phyloP scores from a whole-genome alignment of 257 asterid species.

The Datura wrightii region DNA sequence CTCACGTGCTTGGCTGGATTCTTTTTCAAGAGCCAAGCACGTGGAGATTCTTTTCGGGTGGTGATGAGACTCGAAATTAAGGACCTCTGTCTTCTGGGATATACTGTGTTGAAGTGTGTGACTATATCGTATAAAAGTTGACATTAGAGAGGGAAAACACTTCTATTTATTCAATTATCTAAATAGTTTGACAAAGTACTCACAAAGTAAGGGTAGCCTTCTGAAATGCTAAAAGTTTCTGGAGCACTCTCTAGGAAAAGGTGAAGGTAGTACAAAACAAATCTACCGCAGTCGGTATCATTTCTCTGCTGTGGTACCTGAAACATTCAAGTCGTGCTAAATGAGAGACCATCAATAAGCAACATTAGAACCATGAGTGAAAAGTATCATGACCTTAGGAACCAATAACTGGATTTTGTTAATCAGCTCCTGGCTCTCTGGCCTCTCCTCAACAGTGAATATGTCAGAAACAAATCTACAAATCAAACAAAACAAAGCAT shows the following conservation, averaged over 20 bases:
- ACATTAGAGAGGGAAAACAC: not conserved
- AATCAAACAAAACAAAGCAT: conserved; percentile 25
- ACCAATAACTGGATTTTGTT: conserved; percentile 54
- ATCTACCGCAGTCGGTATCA: conserved; percentile 61
- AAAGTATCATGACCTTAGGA: conserved; percentile 58
- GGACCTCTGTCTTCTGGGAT: not conserved
- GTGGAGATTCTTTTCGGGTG: not conserved
- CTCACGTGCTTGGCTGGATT: not conserved
- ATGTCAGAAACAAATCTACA: conserved; percentile 62
- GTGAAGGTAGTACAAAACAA: conserved; percentile 55
- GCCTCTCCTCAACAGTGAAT: conserved; percentile 44
- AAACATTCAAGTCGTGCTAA: not conserved
- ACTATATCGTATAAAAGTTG: not conserved
- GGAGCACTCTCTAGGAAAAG: conserved; percentile 62
- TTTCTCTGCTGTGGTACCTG: conserved; percentile 81
- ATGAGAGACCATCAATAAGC: conserved; percentile 30
- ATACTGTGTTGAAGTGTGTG: not conserved
- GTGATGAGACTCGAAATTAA: not conserved
- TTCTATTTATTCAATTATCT: not conserved
- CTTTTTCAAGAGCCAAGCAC: not conserved
- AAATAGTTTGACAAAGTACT: conserved; percentile 43
- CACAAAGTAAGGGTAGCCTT: conserved; percentile 71
- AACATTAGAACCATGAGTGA: conserved; percentile 17
- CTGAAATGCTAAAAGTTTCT: conserved; percentile 48
- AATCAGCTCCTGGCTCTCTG: conserved; percentile 39